A percentile compares a stretch with the other conserved stretches of the same genome.
Conservation (phyloP, 2,329 filamentous ascomycete species). For the Colletotrichum plurivorum region DNA sequence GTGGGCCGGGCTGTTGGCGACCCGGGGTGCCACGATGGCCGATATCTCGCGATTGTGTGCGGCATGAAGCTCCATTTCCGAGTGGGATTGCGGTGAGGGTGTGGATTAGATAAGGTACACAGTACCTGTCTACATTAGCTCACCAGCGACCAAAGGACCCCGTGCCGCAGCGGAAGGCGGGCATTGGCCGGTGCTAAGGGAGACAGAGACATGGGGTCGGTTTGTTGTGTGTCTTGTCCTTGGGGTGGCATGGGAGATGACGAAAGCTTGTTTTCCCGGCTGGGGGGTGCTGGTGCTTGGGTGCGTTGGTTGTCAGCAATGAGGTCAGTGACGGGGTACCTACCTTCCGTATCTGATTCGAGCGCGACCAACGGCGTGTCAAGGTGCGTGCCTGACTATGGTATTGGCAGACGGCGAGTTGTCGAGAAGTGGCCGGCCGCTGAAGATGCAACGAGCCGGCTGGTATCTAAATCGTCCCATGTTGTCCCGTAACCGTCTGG, state of each 20-base stretch:
- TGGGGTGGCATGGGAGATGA: conserved; percentile 15
- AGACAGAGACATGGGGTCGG: conserved; percentile 20
- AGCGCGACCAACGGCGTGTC: neutral
- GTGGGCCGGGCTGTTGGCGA: conserved; percentile 34
- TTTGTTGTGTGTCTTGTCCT: neutral
- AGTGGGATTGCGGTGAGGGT: conserved; percentile 31
- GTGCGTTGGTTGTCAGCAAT: conserved; percentile 10
- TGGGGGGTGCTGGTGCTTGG: neutral
- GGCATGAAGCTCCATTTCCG: neutral
- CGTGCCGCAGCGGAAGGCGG: conserved; percentile 31
- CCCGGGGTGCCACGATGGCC: conserved; percentile 28
- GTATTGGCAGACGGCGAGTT: neutral
- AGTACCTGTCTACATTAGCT: no score
- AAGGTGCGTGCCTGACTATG: no score
- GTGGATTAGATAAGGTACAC: conserved; percentile 9
- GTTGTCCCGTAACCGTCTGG: neutral
- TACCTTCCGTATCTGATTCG: neutral
- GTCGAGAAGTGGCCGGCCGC: neutral
- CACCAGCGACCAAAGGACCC: conserved; percentile 17
- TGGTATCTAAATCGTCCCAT: neutral
- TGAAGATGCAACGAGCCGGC: neutral
- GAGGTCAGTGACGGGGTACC: conserved; percentile 17
- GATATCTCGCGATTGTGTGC: conserved; percentile 14
- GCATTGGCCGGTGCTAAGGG: conserved; percentile 32
- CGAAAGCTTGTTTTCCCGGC: conserved; percentile 37